Evolutionary conservation across 2,329 filamentous ascomycete genomes (phyloP).

Genomic region (Alternaria postmessia): DNA sequence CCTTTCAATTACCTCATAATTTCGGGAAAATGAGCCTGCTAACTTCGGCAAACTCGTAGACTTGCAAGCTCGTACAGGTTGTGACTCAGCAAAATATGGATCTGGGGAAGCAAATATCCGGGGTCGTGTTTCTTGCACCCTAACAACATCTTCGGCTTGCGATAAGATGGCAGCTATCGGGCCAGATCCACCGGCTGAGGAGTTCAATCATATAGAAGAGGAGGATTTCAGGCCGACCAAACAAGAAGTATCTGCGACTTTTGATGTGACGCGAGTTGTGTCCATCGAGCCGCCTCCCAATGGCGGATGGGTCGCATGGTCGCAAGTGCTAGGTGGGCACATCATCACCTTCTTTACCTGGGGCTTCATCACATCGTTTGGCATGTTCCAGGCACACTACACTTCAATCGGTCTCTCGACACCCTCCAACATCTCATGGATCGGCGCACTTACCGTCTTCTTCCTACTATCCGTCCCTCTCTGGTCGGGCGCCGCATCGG

Average conservation of each 20-base stretch:
- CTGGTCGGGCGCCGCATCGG: slow-evolving; percentile 38
- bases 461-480: slow-evolving; percentile 40
- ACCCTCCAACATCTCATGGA: slow-evolving; percentile 44
- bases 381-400: slow-evolving; percentile 46
- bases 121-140: neutral
- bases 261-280: slow-evolving; percentile 10
- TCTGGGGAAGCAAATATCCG: slow-evolving; percentile 1
- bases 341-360: slow-evolving; percentile 54
- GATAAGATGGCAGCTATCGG: slow-evolving; percentile 10
- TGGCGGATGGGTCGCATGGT: slow-evolving; percentile 57
- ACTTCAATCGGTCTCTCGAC: slow-evolving; percentile 17
- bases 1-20: slow-evolving; percentile 3
- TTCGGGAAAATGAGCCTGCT: neutral
- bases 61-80: neutral
- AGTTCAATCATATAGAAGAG: slow-evolving; percentile 1
- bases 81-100: slow-evolving; percentile 10
- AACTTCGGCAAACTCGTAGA: slow-evolving; percentile 1
- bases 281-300: slow-evolving; percentile 40
- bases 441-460: slow-evolving; percentile 45
- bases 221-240: neutral
- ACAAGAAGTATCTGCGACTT: slow-evolving; percentile 1
- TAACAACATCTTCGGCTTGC: slow-evolving; percentile 1
- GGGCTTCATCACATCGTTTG: slow-evolving; percentile 44
- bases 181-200: neutral
- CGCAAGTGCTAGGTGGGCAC: slow-evolving; percentile 51